Base-by-base conservation (phyloP, 768 basidiomycete genomes). In the Scleroderma citrinum region DNA sequence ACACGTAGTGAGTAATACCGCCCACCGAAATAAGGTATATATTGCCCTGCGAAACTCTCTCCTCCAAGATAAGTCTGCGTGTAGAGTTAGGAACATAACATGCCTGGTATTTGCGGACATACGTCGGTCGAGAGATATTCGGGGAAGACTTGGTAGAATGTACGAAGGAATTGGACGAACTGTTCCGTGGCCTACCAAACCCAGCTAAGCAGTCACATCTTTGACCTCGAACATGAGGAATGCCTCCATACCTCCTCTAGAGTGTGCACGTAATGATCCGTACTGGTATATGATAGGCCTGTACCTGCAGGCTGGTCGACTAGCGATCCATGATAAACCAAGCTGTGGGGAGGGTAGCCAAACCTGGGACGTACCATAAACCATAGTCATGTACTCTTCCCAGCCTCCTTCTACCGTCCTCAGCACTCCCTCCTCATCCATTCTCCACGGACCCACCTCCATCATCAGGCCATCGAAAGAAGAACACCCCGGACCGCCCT, bases 251-350 rank as follows among this genome's bases (percentile, higher is more conserved):
- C 92, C 63, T 88, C 79, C 10, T 77, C 68, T 35, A 94, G 74
- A 37, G 87, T 86, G 52, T 90, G 85, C 23, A 93, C 80, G 62
- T 87, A 96, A 42, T 78, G 76, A 59, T 97, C 80, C 13, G 93
- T 92, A 50, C 87, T 83, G 17, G 87, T 81, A 60, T 90, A 93
- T 1, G 92, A 96, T 66, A 86, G 86, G 10, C 96, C 96, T 17
- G 96, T 97, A 8, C 95, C 96, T 4, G 89, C 90, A 40, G 96
- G 96, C 67, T 99, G 96, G 66, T 99, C 96, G 47, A 99, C 96
- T 99, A 61, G 20, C 14, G 26, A 36, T 45, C 5, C 13, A 41
- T 56, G 44, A 59, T 41, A 52, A 56, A 32, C 26, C 21, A 24
- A 13, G 34, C 12, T 14, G 34, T 46, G 36, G 52, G 35, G 14